These are phyloP conservation scores for Helicocarpus griseus DNA, from an alignment of 2,329 filamentous ascomycete genomes.

Conservation along the genomic window DNA sequence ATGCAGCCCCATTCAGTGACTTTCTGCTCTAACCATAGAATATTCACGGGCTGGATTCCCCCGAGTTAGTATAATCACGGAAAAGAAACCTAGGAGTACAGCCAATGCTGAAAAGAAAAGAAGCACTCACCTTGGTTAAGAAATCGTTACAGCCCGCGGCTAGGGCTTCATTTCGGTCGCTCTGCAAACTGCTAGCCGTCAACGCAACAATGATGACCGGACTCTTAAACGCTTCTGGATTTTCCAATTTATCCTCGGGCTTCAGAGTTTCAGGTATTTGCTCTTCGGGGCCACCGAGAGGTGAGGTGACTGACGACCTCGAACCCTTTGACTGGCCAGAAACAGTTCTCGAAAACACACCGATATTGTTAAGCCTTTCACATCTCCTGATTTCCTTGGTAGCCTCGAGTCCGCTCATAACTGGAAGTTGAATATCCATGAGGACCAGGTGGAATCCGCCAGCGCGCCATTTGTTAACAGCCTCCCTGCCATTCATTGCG, in stretches of 20 bases:
- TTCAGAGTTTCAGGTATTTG: slow-evolving; percentile 18
- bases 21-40: slow-evolving; percentile 93
- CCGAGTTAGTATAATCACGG: not conserved
- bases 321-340: slow-evolving; percentile 38
- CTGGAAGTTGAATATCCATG: slow-evolving; percentile 96
- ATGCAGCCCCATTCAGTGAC: slow-evolving; percentile 99
- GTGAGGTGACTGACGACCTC: slow-evolving; percentile 25
- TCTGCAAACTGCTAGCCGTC: slow-evolving; percentile 88
- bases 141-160: slow-evolving; percentile 98
- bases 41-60: slow-evolving; percentile 70
- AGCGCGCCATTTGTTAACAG: slow-evolving; percentile 82
- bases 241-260: slow-evolving; percentile 28
- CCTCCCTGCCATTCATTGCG: slow-evolving; percentile 91
- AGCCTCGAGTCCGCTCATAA: slow-evolving; percentile 92
- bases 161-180: slow-evolving; percentile 86
- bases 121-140: slow-evolving; percentile 69
- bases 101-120: no score
- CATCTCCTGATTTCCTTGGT: slow-evolving; percentile 88
- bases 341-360: slow-evolving; percentile 69
- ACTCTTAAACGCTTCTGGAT: slow-evolving; percentile 66
- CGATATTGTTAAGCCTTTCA: slow-evolving; percentile 84
- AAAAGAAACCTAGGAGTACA: no score
- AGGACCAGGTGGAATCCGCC: slow-evolving; percentile 93
- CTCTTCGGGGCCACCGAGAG: slow-evolving; percentile 6
- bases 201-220: slow-evolving; percentile 96